These are phyloP conservation scores for Talaromyces sp. DNA, from an alignment of 2,329 filamentous ascomycete species.

Conservation along the genomic window DNA sequence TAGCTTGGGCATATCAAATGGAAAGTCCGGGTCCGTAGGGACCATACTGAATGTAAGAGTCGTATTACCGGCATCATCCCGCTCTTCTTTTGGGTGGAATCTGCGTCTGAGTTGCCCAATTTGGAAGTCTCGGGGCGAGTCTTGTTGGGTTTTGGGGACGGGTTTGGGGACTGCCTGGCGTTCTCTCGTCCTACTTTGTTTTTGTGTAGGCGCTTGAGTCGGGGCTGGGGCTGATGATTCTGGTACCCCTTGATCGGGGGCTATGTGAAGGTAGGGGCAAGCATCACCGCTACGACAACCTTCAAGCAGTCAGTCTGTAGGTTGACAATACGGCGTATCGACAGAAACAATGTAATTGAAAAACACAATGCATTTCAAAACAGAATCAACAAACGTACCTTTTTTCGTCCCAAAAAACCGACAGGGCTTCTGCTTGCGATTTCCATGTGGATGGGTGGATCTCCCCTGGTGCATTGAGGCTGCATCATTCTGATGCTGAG, in stretches of 20 bases:
- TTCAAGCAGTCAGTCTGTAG: slow-evolving; percentile 23
- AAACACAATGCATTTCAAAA: slow-evolving; percentile 12
- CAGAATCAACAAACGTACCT: slow-evolving; percentile 31
- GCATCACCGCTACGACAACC: slow-evolving; percentile 52
- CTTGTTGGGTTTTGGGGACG: slow-evolving; percentile 59
- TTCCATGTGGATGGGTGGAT: slow-evolving; percentile 19
- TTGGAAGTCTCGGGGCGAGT: slow-evolving; percentile 71
- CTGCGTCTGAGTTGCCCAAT: slow-evolving; percentile 68
- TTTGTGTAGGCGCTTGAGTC: slow-evolving; percentile 13
- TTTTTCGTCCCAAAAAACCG: slow-evolving; percentile 39
- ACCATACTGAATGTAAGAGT: slow-evolving; percentile 62
- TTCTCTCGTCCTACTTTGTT: not conserved
- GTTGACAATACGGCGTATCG: slow-evolving; percentile 12
- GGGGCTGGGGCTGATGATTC: slow-evolving; percentile 19
- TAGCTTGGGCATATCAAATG: slow-evolving; percentile 68
- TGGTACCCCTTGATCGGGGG: slow-evolving; percentile 15
- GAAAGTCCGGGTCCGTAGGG: slow-evolving; percentile 80
- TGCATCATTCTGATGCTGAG: slow-evolving; percentile 22
- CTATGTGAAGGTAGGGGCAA: slow-evolving; percentile 51
- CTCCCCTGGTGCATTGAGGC: slow-evolving; percentile 15
- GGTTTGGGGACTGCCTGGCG: slow-evolving; percentile 55
- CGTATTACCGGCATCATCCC: slow-evolving; percentile 40
- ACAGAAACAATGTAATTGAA: slow-evolving; percentile 17
- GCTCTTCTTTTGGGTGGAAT: slow-evolving; percentile 52
- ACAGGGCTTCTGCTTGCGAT: slow-evolving; percentile 26